Conservation (phyloP, 2,329 filamentous ascomycete species). For the Ophiocordyceps unilateralis region DNA sequence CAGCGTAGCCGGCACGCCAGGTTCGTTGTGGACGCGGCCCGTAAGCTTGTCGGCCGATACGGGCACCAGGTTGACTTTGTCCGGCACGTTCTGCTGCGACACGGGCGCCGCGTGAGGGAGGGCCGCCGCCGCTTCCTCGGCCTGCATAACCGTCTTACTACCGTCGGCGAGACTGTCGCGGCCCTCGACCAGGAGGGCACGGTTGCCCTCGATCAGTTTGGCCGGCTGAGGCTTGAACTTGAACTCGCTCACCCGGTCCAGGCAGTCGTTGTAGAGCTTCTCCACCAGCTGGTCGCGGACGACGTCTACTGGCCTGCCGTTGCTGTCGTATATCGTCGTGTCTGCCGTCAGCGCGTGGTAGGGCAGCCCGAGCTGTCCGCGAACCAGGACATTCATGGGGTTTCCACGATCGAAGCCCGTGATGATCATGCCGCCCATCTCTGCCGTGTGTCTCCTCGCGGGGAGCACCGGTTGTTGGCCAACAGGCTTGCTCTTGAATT, state of each 20-base stretch:
- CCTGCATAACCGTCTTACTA: slow-evolving; percentile 49
- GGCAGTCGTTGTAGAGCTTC: slow-evolving; percentile 83
- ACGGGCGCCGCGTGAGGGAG: slow-evolving; percentile 37
- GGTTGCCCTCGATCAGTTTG: slow-evolving; percentile 66
- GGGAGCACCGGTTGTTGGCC: slow-evolving; percentile 33
- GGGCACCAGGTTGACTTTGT: slow-evolving; percentile 39
- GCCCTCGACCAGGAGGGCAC: slow-evolving; percentile 64
- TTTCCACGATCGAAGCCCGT: slow-evolving; percentile 95
- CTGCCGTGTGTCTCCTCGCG: slow-evolving; percentile 58
- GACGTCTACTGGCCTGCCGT: slow-evolving; percentile 61
- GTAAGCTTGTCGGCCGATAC: slow-evolving; percentile 53
- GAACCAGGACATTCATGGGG: slow-evolving; percentile 76
- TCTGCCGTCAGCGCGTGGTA: slow-evolving; percentile 69
- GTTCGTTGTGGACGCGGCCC: slow-evolving; percentile 54
- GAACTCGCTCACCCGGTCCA: slow-evolving; percentile 81
- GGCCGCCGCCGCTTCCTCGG: slow-evolving; percentile 52
- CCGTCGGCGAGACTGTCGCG: slow-evolving; percentile 59
- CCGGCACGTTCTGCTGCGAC: slow-evolving; percentile 34
- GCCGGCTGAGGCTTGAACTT: slow-evolving; percentile 59
- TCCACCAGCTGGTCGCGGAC: slow-evolving; percentile 69
- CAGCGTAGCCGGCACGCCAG: slow-evolving; percentile 48
- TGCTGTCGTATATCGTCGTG: slow-evolving; percentile 78
- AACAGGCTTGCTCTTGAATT: slow-evolving; percentile 40
- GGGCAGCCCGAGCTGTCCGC: slow-evolving; percentile 72
- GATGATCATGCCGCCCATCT: slow-evolving; percentile 97